Evolutionary conservation across 2,329 filamentous ascomycete genomes (phyloP).

Genomic region (Alternaria ethzedia): DNA sequence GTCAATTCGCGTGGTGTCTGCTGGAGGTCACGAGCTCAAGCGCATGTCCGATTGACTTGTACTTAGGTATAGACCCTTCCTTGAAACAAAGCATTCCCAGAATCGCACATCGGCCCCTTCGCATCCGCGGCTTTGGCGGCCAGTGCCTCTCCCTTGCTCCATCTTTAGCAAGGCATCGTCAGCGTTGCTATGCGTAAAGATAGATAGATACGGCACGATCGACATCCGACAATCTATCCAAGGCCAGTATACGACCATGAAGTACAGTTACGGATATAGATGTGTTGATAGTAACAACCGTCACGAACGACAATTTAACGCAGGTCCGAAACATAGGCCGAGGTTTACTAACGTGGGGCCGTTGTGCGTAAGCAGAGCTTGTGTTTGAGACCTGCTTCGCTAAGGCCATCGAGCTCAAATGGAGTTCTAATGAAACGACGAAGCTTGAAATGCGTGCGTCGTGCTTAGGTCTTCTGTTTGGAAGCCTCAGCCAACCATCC

Average conservation of each 20-base stretch:
- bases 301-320: neutral
- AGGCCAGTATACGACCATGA: neutral
- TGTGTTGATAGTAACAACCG: neutral
- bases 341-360: constrained; percentile 5
- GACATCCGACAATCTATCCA: neutral
- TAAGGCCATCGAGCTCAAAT: neutral
- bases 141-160: neutral
- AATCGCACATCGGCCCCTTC: neutral
- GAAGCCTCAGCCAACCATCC: neutral
- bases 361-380: constrained; percentile 10
- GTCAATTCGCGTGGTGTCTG: neutral
- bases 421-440: neutral
- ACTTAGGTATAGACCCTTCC: neutral
- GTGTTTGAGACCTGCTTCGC: neutral
- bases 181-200: neutral
- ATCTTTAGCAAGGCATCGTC: neutral
- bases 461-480: neutral
- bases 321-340: neutral
- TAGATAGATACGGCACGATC: neutral
- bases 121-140: no score
- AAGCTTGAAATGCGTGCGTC: neutral
- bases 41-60: neutral
- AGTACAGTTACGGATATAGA: neutral
- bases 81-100: neutral
- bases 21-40: neutral